Evolutionary conservation across 2,329 filamentous ascomycete genomes (phyloP), one percentile per base, ranked within the genome.

Genomic region (Penicillium sp.): DNA sequence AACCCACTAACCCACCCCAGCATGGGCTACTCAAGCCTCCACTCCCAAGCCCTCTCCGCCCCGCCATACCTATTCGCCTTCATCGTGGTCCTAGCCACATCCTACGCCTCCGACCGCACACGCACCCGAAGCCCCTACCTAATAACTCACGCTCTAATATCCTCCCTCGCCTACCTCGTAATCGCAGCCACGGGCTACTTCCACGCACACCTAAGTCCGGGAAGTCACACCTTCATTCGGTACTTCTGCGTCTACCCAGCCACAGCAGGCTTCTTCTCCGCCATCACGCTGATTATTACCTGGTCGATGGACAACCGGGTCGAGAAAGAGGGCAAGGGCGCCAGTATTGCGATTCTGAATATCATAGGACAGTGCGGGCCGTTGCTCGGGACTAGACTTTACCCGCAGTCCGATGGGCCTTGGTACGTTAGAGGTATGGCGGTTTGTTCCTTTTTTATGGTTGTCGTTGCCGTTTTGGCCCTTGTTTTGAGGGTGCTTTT

Each of bases 291-390:
- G 28, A 87, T 92, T 60, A 88, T 96, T 50, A 87, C 89, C 1
- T 96, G 91, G 91, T 89, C 83, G 31, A 82, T 96, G 65, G 95
- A 95, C 67, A 96, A 95, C 69, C 89, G 94, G 66, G 74, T 81
- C 47, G 84, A 78, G 11, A 83, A 86, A 55, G 82, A 81, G 46
- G 82, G 84, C 6, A 87, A 88, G 59, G 89, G 89, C 0, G 84
- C 84, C 1, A 89, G 87, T 1, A 89, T 95, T 63, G 89, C 88
- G 1, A 78, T 96, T 28, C 70, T 96, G 65, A 92, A 96, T 69
- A 64, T 90, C 31, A 79, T 96, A 13, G 92, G 90, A 1, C 90
- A 95, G 72, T 86, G 85, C 57, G 90, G 90, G 0, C 89, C 90
- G 2, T 71, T 89, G 3, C 73, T 88, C n/a, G 86, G 85, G 14